Evolutionary conservation across 106 monocot genomes (phyloP), one percentile per base, ranked within the genome.

Genomic region (Cymbidium sinense): DNA sequence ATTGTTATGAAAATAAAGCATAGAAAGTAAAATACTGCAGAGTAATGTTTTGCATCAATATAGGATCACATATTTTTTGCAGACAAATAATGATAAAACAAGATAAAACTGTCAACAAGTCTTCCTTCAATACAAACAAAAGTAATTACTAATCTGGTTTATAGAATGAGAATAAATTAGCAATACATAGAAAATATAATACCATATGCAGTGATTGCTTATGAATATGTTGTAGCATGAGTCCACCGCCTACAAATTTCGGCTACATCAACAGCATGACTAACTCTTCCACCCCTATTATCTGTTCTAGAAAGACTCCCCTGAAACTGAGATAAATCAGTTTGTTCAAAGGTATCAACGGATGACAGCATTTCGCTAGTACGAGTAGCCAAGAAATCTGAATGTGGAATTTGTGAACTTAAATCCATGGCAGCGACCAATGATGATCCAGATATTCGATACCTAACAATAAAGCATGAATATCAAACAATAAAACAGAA

Each of bases 221-320:
- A 83, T 98, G 98, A 55, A 98, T 94, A 74, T 90, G 86, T 70
- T 98, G 94, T 79, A 98, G 98, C 98, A 86, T 98, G 98, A 70
- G 94, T 94, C 98, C 98, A 98, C 18, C 98, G 88, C 77, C 98
- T 86, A 64, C 94, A 91, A 86, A 98, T 82, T 82, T 98, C 98
- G 50, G 94, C 93, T 81, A 98, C 87, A 85, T 98, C 98, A 81
- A 98, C 98, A 76, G 86, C 87, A 15, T 84, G 88, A 43, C 87
- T 88, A 79, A 76, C 64, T 74, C 86, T 86, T 79, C 91, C 91
- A 87, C 81, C 85, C 81, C 89, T 86, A 83, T 96, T 91, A 91
- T 86, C 89, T 78, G 73, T 52, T 62, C 75, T 82, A 44, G 77
- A 50, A 43, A 83, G 64, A 81, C 77, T 85, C 19, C 89, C 96